Evolutionary conservation across 2,329 filamentous ascomycete species (phyloP), one percentile per base, ranked within the genome.

Genomic region (Penicillium sp.): DNA sequence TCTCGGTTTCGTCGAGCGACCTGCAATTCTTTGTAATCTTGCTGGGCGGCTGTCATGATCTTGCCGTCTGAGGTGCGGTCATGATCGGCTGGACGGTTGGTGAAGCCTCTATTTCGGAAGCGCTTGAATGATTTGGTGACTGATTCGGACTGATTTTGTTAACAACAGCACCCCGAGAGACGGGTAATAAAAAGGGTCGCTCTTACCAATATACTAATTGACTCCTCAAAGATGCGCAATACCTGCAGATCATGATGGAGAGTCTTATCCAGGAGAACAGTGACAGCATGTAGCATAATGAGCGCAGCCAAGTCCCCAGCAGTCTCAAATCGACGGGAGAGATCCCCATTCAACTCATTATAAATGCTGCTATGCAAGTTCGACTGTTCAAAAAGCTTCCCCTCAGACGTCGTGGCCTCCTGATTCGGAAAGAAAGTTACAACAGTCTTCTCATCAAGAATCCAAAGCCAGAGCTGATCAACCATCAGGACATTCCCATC

Each of bases 191-290:
- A 23, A 3, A 8, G 10, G 7, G 9, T n/a, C 0, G 10, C 0
- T 57, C 75, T 45, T 68, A 86, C 84, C 60, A 87, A 65, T 23
- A 87, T 82, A 13, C 84, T 85, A 33, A 88, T 84, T 5, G 84
- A 85, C 59, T 88, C 85, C 62, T 87, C 84, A 46, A 88, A 87
- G 1, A 88, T 84, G 2, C 84, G 80, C 57, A 87, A 85, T 0
- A 87, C 78, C 57, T 88, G 84, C 0, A 88, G 72, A 46, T 87
- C 83, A 0, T 81, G 82, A 62, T 87, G 83, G 0, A 83, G 81
- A 0, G 83, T 79, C 27, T 82, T 75, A 27, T 87, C 84, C 0
- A 88, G 74, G 1, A 88, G 75, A 0, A 87, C 84, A 0, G 81
- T 87, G 3, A 86, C 80, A 1, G 85, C 84, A 60, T 87, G 85